phyloP scores from a whole-genome alignment of 148 eudicot genomes.

The Amaranthus palmeri region DNA sequence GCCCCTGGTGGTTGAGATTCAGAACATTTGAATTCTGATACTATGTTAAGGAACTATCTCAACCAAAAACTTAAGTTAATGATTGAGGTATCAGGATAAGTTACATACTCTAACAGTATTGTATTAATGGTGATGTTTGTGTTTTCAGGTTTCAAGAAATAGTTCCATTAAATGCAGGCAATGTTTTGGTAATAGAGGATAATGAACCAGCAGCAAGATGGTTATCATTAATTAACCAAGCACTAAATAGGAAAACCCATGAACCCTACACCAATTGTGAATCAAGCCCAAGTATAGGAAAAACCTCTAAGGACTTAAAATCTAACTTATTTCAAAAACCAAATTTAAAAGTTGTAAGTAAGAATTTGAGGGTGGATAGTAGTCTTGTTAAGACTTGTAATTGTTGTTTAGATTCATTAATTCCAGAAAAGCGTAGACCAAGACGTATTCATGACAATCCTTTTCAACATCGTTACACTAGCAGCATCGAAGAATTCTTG shows the following conservation, averaged over 20 bases:
- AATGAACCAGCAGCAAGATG: conserved; percentile 89
- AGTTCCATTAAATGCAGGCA: conserved; percentile 87
- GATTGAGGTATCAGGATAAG: too few relatives aligned
- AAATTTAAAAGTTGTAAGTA: conserved; percentile 52
- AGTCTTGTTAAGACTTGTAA: conserved; percentile 68
- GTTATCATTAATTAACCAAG: conserved; percentile 72
- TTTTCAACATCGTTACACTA: conserved; percentile 14
- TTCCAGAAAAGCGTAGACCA: conserved; percentile 34
- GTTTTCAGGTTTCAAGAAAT: conserved; percentile 84
- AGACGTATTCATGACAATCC: conserved; percentile 38
- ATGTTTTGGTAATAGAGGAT: conserved; percentile 69
- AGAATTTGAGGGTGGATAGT: conserved; percentile 48
- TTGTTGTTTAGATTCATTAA: conserved; percentile 43
- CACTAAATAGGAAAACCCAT: conserved; percentile 53
- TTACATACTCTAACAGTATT: too few relatives aligned
- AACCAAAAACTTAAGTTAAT: too few relatives aligned
- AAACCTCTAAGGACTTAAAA: conserved; percentile 42
- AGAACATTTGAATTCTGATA: too few relatives aligned
- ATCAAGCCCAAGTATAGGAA: conserved; percentile 30
- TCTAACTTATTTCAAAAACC: conserved; percentile 51
- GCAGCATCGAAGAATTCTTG: conserved; percentile 30
- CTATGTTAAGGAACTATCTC: too few relatives aligned
- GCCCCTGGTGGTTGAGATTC: too few relatives aligned
- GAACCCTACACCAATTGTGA: conserved; percentile 27
- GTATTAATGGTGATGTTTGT: neutral